Conservation (phyloP, 371 early-diverging fungal species). For the Lichtheimia corymbifera region DNA sequence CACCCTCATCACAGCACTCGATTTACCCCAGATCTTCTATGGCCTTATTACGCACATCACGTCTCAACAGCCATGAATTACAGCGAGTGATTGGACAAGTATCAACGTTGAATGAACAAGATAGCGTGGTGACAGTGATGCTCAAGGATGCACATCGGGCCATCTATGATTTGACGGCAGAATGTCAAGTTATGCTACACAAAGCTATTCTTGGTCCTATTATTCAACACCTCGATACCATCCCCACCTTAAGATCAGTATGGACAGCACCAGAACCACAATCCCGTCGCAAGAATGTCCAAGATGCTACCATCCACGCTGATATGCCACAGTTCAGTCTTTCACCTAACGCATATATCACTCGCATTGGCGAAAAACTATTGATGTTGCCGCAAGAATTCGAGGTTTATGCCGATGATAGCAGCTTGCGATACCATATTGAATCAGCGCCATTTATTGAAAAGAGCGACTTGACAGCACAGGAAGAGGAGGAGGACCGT, state of each 20-base stretch:
- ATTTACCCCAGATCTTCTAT: slow-evolving; percentile 44
- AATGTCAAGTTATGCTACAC: slow-evolving; percentile 62
- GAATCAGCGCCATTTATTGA: slow-evolving; percentile 55
- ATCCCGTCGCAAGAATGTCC: slow-evolving; percentile 16
- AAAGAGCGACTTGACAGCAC: not conserved
- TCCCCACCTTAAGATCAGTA: slow-evolving; percentile 43
- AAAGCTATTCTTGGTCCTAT: slow-evolving; percentile 60
- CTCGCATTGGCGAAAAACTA: slow-evolving; percentile 68
- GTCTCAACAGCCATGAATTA: slow-evolving; percentile 48
- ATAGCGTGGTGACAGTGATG: slow-evolving; percentile 7
- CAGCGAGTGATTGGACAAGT: slow-evolving; percentile 21
- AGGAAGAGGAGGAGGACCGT: slow-evolving; percentile 6
- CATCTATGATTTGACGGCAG: slow-evolving; percentile 31
- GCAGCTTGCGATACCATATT: slow-evolving; percentile 53
- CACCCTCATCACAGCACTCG: slow-evolving; percentile 6
- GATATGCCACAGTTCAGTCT: slow-evolving; percentile 62
- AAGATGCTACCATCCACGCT: slow-evolving; percentile 21
- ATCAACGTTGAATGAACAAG: slow-evolving; percentile 18
- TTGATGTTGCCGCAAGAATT: slow-evolving; percentile 71
- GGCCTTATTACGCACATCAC: slow-evolving; percentile 50
- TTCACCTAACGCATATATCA: slow-evolving; percentile 67
- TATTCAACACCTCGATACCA: slow-evolving; percentile 38
- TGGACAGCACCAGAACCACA: slow-evolving; percentile 27
- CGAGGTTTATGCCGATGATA: slow-evolving; percentile 64
- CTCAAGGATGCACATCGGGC: slow-evolving; percentile 13